A percentile compares a stretch with the other conserved stretches of the same genome.
phyloP scores from a whole-genome alignment of 208 protist genomes.

The Leishmania arabica region DNA sequence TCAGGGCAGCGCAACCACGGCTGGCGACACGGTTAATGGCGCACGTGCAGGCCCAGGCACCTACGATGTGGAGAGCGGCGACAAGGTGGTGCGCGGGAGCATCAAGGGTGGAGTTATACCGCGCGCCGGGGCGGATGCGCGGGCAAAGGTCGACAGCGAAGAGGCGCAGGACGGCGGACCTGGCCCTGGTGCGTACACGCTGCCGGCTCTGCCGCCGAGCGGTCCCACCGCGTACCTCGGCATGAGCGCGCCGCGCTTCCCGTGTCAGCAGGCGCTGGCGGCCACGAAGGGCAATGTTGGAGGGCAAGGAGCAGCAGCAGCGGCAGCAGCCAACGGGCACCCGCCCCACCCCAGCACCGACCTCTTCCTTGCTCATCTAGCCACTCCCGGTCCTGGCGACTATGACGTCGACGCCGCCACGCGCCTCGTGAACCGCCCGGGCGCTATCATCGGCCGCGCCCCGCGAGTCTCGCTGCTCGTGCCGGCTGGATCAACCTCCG shows the following conservation, averaged over 20 bases:
- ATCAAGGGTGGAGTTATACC: slow-evolving; percentile 28
- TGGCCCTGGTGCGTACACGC: slow-evolving; percentile 48
- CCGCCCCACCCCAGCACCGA: background rate
- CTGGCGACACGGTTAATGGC: background rate
- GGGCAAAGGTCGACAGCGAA: background rate
- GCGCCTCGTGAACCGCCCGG: slow-evolving; percentile 22
- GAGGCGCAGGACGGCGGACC: slow-evolving; percentile 9
- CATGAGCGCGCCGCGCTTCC: slow-evolving; percentile 29
- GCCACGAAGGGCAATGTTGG: background rate
- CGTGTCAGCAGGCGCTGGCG: slow-evolving; percentile 14
- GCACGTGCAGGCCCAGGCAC: slow-evolving; percentile 14
- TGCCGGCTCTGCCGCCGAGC: slow-evolving; percentile 14
- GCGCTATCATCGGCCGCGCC: slow-evolving; percentile 49
- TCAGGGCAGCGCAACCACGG: background rate
- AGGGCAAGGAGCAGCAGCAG: background rate
- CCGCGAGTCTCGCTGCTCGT: slow-evolving; percentile 24
- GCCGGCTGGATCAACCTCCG: background rate
- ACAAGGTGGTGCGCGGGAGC: slow-evolving; percentile 3
- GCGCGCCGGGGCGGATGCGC: slow-evolving; percentile 6
- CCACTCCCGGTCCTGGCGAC: slow-evolving; percentile 30
- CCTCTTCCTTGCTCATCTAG: slow-evolving; percentile 1
- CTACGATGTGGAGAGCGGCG: slow-evolving; percentile 15
- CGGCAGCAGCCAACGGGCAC: background rate
- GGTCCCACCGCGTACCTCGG: slow-evolving; percentile 15
- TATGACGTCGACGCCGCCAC: slow-evolving; percentile 35